A percentile compares a stretch with the other conserved stretches of the same genome.
Conservation (phyloP, 1,139 yeast species). For the Pichia sp. region DNA sequence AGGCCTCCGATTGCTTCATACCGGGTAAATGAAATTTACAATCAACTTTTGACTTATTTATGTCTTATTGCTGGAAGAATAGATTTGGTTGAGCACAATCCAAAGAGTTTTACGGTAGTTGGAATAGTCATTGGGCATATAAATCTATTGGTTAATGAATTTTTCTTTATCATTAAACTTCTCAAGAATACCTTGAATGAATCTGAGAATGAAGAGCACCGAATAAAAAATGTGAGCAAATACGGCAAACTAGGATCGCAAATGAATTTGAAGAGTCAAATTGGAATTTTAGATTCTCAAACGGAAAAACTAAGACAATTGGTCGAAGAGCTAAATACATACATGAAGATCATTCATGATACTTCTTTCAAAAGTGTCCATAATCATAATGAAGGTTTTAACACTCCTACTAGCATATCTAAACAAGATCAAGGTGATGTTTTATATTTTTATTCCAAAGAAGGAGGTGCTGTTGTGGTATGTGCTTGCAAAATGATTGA, state of each 20-base stretch:
- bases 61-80: constrained; percentile 68
- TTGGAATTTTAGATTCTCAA: constrained; percentile 23
- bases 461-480: constrained; percentile 61
- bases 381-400: constrained; percentile 14
- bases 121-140: constrained; percentile 67
- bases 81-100: constrained; percentile 70
- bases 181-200: constrained; percentile 41
- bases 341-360: constrained; percentile 56
- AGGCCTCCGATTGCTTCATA: constrained; percentile 66
- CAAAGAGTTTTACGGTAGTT: constrained; percentile 61
- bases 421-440: constrained; percentile 12
- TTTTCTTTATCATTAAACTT: constrained; percentile 38
- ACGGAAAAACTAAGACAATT: constrained; percentile 38
- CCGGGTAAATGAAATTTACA: constrained; percentile 71
- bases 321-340: constrained; percentile 62
- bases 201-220: constrained; percentile 8
- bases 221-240: constrained; percentile 6
- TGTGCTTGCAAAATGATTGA: constrained; percentile 63
- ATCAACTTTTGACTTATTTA: constrained; percentile 63
- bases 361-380: constrained; percentile 23
- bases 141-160: constrained; percentile 57
- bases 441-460: constrained; percentile 53
- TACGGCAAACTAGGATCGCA: constrained; percentile 10
- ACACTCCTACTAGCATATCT: not conserved
- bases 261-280: constrained; percentile 17